These are phyloP conservation scores for Leishmania tropica DNA, from an alignment of 208 protist species.

Conservation along the genomic window DNA sequence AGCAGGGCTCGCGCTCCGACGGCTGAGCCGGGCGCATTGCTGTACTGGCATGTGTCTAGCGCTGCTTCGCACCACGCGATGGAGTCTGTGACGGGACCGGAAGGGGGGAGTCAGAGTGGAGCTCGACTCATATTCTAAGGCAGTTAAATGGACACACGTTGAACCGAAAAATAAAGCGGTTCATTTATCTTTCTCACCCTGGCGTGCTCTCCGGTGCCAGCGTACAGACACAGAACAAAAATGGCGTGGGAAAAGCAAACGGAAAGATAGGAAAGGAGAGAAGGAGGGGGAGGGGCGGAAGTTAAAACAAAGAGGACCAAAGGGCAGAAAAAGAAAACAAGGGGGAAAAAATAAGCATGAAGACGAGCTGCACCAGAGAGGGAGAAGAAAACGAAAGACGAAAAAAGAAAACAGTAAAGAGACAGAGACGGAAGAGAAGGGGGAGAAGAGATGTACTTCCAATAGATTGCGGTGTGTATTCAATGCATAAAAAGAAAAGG, in stretches of 20 bases:
- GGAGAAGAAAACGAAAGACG: too few relatives aligned
- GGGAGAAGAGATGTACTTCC: neutral
- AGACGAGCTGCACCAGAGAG: too few relatives aligned
- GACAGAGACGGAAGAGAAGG: neutral
- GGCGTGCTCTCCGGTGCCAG: neutral
- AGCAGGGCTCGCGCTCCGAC: neutral
- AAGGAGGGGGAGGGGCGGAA: neutral
- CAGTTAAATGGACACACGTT: neutral
- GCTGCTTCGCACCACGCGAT: neutral
- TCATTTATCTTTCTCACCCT: neutral
- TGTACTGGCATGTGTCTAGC: neutral
- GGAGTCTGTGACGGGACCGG: neutral
- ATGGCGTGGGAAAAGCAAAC: neutral
- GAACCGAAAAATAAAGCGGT: neutral
- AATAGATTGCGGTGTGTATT: neutral
- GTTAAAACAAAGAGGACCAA: neutral
- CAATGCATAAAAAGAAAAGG: neutral
- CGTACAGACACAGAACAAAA: neutral
- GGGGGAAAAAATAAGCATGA: too few relatives aligned
- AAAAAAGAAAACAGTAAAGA: neutral
- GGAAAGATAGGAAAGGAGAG: too few relatives aligned
- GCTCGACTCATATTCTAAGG: neutral
- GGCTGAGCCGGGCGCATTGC: neutral
- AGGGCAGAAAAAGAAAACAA: too few relatives aligned
- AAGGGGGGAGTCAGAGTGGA: neutral